A percentile compares a stretch with the other conserved stretches of the same genome.
These are phyloP conservation scores for Rossbeevera mucosa DNA, from an alignment of 768 basidiomycete genomes.

Conservation along the genomic window DNA sequence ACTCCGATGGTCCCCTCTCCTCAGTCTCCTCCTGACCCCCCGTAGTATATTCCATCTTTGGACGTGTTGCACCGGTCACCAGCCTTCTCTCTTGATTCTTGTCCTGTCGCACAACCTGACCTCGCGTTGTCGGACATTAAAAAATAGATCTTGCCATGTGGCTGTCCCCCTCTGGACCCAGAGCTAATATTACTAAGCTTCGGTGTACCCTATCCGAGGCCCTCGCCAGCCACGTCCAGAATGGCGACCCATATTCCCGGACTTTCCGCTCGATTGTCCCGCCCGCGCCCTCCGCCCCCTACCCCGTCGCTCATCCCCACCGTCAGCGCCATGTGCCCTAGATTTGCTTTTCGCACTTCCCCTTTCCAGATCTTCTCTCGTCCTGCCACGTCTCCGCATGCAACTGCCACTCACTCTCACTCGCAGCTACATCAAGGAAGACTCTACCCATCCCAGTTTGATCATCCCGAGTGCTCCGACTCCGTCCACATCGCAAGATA, in stretches of 20 bases:
- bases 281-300: conserved; percentile 4
- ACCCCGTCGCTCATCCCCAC: conserved; percentile 12
- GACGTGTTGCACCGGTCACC: neutral
- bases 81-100: conserved; percentile 9
- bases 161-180: conserved; percentile 6
- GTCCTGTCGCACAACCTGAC: neutral
- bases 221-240: conserved; percentile 12
- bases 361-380: conserved; percentile 23
- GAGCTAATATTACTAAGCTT: conserved; percentile 5
- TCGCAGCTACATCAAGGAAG: conserved; percentile 1
- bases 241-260: conserved; percentile 15
- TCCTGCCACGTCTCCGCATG: conserved; percentile 21
- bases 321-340: conserved; percentile 27
- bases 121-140: conserved; percentile 22
- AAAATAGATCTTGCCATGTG: conserved; percentile 15
- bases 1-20: conserved; percentile 1
- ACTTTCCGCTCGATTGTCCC: conserved; percentile 12
- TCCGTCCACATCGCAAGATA: conserved; percentile 30
- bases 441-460: conserved; percentile 4
- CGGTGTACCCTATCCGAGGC: conserved; percentile 16
- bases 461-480: conserved; percentile 27
- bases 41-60: conserved; percentile 3
- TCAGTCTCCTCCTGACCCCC: too few species aligned
- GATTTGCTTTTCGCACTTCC: conserved; percentile 23
- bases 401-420: neutral